Conservation (phyloP, 768 basidiomycete genomes). For the Amanita exitialis region DNA sequence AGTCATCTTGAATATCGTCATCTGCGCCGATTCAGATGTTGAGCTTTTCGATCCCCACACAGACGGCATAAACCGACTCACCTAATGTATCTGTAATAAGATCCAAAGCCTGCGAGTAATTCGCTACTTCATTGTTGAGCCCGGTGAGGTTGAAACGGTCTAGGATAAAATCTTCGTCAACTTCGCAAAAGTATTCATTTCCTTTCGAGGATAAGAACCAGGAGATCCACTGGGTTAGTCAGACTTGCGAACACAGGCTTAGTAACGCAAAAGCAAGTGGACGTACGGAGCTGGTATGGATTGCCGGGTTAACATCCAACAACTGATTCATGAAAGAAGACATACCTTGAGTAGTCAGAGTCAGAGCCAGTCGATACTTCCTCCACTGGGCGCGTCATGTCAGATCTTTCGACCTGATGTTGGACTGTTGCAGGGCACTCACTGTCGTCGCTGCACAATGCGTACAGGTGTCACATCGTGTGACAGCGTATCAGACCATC, state of each 20-base stretch:
- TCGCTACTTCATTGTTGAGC: slow-evolving; percentile 90
- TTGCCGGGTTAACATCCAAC: slow-evolving; percentile 8
- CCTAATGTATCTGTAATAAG: slow-evolving; percentile 94
- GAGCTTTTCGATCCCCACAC: neutral
- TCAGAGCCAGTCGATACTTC: slow-evolving; percentile 89
- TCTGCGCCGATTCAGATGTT: slow-evolving; percentile 33
- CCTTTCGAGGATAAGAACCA: slow-evolving; percentile 97
- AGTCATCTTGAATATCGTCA: slow-evolving; percentile 91
- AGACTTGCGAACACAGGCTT: neutral
- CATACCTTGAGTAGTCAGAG: slow-evolving; percentile 92
- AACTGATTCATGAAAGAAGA: slow-evolving; percentile 4
- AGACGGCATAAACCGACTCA: slow-evolving; percentile 24
- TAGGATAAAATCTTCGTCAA: slow-evolving; percentile 97
- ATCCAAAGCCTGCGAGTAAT: slow-evolving; percentile 90
- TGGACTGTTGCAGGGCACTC: neutral
- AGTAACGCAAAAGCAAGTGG: neutral
- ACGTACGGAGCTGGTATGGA: slow-evolving; percentile 26
- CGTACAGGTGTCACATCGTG: neutral
- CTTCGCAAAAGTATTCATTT: slow-evolving; percentile 99
- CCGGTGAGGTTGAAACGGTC: slow-evolving; percentile 98
- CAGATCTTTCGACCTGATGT: neutral
- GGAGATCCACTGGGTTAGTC: slow-evolving; percentile 72
- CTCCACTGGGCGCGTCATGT: slow-evolving; percentile 46
- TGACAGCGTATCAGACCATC: no score
- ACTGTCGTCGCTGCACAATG: neutral